These are phyloP conservation scores for Ustilago tritici DNA, from an alignment of 1,284 basidiomycete genomes.

Conservation along the genomic window DNA sequence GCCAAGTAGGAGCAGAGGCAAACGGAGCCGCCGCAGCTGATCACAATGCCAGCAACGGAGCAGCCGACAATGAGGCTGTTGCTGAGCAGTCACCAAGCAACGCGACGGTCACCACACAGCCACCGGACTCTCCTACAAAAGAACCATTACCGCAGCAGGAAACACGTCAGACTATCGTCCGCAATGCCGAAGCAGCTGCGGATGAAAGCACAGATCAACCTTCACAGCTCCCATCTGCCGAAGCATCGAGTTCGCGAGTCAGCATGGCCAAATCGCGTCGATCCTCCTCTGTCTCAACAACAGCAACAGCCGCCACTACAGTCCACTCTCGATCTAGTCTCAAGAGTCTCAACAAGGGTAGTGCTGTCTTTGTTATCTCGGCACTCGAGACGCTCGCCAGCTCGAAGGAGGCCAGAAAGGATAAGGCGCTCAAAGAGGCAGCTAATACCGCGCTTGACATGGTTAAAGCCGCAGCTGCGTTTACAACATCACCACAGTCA, in stretches of 20 bases:
- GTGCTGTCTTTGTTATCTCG: slow-evolving; percentile 67
- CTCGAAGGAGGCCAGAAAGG: slow-evolving; percentile 64
- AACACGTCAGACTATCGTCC: slow-evolving; percentile 16
- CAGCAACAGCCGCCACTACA: slow-evolving; percentile 42
- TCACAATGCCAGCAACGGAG: slow-evolving; percentile 3
- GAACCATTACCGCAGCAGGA: slow-evolving; percentile 16
- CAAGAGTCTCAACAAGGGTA: slow-evolving; percentile 57
- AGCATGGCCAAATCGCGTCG: slow-evolving; percentile 41
- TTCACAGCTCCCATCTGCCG: slow-evolving; percentile 9
- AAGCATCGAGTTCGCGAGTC: slow-evolving; percentile 30
- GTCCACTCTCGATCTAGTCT: slow-evolving; percentile 57
- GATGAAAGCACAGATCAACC: slow-evolving; percentile 1
- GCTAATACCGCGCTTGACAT: slow-evolving; percentile 63
- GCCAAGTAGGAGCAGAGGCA: not conserved
- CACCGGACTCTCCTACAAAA: slow-evolving; percentile 26
- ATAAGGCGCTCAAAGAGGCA: slow-evolving; percentile 64
- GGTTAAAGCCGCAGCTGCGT: slow-evolving; percentile 57
- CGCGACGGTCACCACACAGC: slow-evolving; percentile 8
- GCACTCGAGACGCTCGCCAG: slow-evolving; percentile 62
- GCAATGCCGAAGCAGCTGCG: slow-evolving; percentile 11
- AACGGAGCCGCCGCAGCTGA: not conserved
- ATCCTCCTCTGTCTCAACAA: slow-evolving; percentile 49
- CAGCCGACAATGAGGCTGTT: not conserved
- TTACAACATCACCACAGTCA: slow-evolving; percentile 27
- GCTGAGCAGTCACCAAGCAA: slow-evolving; percentile 2